Base-by-base conservation (phyloP, 306 rosid species). In the Crotalaria pallida region DNA sequence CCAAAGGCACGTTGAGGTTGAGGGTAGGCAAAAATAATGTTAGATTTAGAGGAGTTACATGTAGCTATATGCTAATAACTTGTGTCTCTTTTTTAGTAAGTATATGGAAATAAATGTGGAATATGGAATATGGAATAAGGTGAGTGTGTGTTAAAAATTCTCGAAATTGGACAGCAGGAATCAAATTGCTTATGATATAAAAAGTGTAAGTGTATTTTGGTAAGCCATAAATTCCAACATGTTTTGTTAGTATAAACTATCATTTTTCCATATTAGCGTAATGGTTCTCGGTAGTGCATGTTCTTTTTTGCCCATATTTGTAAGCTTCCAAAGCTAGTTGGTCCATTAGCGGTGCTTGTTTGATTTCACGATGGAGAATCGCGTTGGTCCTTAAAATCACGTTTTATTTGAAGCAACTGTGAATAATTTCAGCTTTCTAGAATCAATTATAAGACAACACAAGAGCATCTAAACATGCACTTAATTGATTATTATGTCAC, bases 1-100 rank as follows among this genome's bases (percentile, higher is more conserved):
- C 80, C 78, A 51, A 75, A 65, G 31, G 71, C 83, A 9, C 83
- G 80, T 36, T 76, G 40, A 69, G 17, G 38, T 7, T 18, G 10
- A 5, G 8, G 3, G 27, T 21, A 63, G 7, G 69, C 6, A n/a
- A 7, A 10, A 26, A 9, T n/a, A n/a, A n/a, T n/a, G n/a, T n/a
- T n/a, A n/a, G 11, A 40, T 1, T 26, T 45, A 13, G 17, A n/a
- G 15, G 19, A 45, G 19, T 4, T 40, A 11, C 44, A 10, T 3
- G 26, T 31, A 27, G 65, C 18, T 40, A 19, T 3, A 11, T 61
- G 16, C 12, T 61, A 18, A 19, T 13, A 10, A 10, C 10, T 13
- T 15, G 13, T 34, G 27, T 34, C 3, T 33, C 1, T 29, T 1
- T 16, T 47, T 15, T 4, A 5, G 31, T 24, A 24, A n/a, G n/a